Conservation (phyloP, 441 rosid species). For the Corymbia calophylla region DNA sequence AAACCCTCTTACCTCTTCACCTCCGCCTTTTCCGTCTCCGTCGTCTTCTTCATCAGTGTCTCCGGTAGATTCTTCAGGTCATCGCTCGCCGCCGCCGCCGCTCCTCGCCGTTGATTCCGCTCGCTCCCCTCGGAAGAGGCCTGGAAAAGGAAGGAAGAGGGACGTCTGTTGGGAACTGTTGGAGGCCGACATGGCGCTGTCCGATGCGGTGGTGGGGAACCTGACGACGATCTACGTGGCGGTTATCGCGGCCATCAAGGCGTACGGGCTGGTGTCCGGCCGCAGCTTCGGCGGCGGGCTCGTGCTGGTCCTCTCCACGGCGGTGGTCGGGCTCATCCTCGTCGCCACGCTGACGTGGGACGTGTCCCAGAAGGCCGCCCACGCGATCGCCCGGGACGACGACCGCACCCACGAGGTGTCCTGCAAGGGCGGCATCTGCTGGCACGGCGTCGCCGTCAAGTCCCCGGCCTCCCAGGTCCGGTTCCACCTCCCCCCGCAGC, state of each 20-base stretch:
- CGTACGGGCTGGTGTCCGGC: slow-evolving; percentile 50
- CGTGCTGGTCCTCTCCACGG: slow-evolving; percentile 56
- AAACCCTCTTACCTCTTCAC: background rate
- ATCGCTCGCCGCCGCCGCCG: background rate
- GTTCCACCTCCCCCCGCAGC: slow-evolving; percentile 73
- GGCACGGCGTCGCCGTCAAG: slow-evolving; percentile 95
- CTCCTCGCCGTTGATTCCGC: background rate
- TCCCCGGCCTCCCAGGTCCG: slow-evolving; percentile 96
- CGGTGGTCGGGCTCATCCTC: slow-evolving; percentile 54
- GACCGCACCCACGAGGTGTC: slow-evolving; percentile 31
- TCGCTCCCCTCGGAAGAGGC: background rate
- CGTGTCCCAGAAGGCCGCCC: slow-evolving; percentile 70
- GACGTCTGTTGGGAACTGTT: background rate
- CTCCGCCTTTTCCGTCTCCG: background rate
- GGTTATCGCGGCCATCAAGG: slow-evolving; percentile 70
- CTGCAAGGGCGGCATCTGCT: slow-evolving; percentile 95
- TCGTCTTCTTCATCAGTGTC: background rate
- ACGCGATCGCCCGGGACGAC: slow-evolving; percentile 42
- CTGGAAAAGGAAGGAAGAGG: background rate
- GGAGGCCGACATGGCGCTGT: slow-evolving; percentile 37
- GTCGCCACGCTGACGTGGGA: slow-evolving; percentile 85
- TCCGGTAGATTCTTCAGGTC: background rate
- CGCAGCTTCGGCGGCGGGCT: slow-evolving; percentile 63
- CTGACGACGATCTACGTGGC: slow-evolving; percentile 79
- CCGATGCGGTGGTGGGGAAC: slow-evolving; percentile 80